These are phyloP conservation scores for Geranomyces michiganensis DNA, from an alignment of 192 early-diverging fungal species.

Conservation along the genomic window DNA sequence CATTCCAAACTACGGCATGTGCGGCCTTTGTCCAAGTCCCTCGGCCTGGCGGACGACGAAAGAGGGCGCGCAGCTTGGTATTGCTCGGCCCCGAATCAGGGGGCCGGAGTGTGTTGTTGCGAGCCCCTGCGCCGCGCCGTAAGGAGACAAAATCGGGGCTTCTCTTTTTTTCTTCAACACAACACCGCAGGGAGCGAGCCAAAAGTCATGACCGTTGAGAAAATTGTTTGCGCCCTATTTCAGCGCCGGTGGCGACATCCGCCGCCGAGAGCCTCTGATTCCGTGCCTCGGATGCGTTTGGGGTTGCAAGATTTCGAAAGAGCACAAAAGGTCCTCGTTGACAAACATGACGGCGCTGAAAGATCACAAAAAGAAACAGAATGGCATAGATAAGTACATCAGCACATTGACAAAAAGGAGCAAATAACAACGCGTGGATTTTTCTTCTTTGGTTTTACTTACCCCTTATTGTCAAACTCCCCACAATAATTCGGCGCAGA, in stretches of 20 bases:
- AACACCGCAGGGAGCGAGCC: too few relatives aligned
- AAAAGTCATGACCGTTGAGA: too few relatives aligned
- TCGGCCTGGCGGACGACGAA: too few relatives aligned
- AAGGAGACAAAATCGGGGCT: too few relatives aligned
- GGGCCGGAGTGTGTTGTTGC: too few relatives aligned
- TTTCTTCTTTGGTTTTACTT: background rate
- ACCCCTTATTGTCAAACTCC: constrained; percentile 78
- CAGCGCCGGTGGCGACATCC: constrained; percentile 30
- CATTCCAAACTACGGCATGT: too few relatives aligned
- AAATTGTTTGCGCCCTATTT: constrained; percentile 24
- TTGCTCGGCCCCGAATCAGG: too few relatives aligned
- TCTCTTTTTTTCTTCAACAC: too few relatives aligned
- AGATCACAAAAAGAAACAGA: constrained; percentile 3
- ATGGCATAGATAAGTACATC: background rate
- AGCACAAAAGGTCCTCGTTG: constrained; percentile 87
- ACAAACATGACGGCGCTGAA: constrained; percentile 89
- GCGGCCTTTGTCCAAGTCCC: too few relatives aligned
- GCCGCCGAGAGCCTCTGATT: constrained; percentile 7
- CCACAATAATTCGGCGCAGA: constrained; percentile 94
- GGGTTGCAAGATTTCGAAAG: constrained; percentile 67
- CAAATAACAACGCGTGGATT: too few relatives aligned
- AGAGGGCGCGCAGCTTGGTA: too few relatives aligned
- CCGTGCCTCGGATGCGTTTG: constrained; percentile 12
- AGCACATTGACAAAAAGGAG: background rate
- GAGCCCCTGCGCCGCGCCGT: too few relatives aligned